These are phyloP conservation scores for Acer yangbiense DNA, from an alignment of 345 rosid genomes.

Conservation along the genomic window DNA sequence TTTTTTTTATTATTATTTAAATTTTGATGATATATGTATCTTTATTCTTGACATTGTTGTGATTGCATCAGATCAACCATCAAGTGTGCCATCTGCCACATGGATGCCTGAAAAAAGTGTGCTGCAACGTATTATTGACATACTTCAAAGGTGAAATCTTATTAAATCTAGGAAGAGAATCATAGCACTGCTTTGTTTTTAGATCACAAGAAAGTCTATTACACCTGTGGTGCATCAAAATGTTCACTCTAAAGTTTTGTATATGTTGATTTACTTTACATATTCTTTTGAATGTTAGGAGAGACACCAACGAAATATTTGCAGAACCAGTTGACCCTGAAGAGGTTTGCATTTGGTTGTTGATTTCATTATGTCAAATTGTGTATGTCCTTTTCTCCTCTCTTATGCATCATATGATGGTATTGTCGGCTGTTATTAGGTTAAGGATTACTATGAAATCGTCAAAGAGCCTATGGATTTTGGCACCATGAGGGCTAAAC, in stretches of 20 bases:
- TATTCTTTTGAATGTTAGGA: slow-evolving; percentile 36
- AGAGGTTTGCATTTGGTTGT: slow-evolving; percentile 42
- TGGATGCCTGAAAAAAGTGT: slow-evolving; percentile 47
- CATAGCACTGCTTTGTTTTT: slow-evolving; percentile 2
- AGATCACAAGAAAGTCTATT: background rate
- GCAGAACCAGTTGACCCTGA: slow-evolving; percentile 62
- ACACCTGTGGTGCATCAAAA: background rate
- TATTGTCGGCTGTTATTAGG: slow-evolving; percentile 36
- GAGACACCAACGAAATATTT: slow-evolving; percentile 64
- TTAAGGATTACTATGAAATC: slow-evolving; percentile 58
- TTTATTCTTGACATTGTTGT: slow-evolving; percentile 17
- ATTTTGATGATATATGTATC: background rate
- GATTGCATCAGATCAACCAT: slow-evolving; percentile 35
- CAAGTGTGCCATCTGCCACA: slow-evolving; percentile 13
- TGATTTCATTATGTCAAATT: slow-evolving; percentile 10
- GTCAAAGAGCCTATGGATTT: slow-evolving; percentile 78
- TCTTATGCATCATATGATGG: slow-evolving; percentile 16
- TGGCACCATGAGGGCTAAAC: slow-evolving; percentile 84
- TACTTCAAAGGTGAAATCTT: slow-evolving; percentile 56
- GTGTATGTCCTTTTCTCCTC: slow-evolving; percentile 2
- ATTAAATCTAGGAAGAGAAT: slow-evolving; percentile 1
- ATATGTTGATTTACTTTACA: background rate
- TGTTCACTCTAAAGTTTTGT: background rate
- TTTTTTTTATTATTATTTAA: no score
- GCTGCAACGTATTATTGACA: slow-evolving; percentile 49